phyloP scores from a whole-genome alignment of 441 rosid species.

The Daphne laureola region DNA sequence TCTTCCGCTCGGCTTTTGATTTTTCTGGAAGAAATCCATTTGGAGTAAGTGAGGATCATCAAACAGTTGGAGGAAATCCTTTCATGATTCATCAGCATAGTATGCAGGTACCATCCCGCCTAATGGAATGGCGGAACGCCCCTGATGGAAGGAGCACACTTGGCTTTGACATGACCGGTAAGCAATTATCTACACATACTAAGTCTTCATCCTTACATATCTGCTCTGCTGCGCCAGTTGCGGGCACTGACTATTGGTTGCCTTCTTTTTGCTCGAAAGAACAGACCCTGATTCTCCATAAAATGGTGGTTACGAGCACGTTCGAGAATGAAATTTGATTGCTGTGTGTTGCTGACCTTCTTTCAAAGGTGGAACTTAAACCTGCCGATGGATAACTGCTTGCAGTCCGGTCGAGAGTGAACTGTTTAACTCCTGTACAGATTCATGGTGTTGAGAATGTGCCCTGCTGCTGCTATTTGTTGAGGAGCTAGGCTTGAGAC shows the following conservation, averaged over 20 bases:
- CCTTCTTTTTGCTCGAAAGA: conserved; percentile 38
- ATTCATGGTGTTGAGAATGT: conserved; percentile 12
- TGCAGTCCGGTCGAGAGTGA: conserved; percentile 21
- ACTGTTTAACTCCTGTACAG: conserved; percentile 39
- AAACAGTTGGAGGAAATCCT: conserved; percentile 40
- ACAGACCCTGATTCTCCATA: conserved; percentile 50
- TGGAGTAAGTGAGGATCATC: conserved; percentile 48
- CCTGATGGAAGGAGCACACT: conserved; percentile 38
- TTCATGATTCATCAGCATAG: conserved; percentile 54
- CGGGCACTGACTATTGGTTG: conserved; percentile 5
- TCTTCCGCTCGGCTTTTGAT: conserved; percentile 49
- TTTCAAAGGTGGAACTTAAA: conserved; percentile 5
- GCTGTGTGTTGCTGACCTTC: conserved; percentile 9
- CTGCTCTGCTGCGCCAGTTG: background rate
- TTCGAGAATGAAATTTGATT: conserved; percentile 32
- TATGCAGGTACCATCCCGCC: conserved; percentile 33
- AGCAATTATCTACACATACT: background rate
- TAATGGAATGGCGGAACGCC: conserved; percentile 49
- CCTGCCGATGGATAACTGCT: conserved; percentile 25
- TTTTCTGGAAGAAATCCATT: conserved; percentile 44
- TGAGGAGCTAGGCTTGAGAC: conserved; percentile 7
- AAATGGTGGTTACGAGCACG: conserved; percentile 55
- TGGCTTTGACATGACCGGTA: conserved; percentile 62
- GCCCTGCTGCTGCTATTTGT: conserved; percentile 13
- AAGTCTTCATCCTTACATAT: too few species aligned